phyloP scores from a whole-genome alignment of 192 early-diverging fungal genomes.

The Podila minutissima region DNA sequence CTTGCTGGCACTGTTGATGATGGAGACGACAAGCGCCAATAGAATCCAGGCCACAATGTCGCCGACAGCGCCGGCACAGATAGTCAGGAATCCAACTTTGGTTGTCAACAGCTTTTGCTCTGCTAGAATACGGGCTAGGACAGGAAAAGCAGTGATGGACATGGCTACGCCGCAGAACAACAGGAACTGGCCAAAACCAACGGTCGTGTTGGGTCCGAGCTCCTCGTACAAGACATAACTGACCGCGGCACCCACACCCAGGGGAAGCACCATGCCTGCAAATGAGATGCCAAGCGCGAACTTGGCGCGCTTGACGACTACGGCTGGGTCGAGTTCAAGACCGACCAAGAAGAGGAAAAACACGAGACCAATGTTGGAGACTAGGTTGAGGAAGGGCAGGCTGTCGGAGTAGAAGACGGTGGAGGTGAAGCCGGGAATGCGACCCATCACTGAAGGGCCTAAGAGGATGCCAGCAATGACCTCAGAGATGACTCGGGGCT shows the following conservation, averaged over 20 bases:
- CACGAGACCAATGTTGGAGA: conserved; percentile 90
- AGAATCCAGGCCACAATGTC: conserved; percentile 90
- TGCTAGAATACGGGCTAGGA: conserved; percentile 92
- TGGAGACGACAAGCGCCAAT: conserved; percentile 83
- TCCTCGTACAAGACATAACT: conserved; percentile 75
- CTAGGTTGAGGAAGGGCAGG: conserved; percentile 73
- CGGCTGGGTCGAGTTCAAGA: conserved; percentile 79
- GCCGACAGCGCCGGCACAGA: conserved; percentile 88
- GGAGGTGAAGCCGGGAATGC: conserved; percentile 70
- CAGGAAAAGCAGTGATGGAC: conserved; percentile 95
- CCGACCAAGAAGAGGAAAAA: conserved; percentile 92
- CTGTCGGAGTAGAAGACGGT: conserved; percentile 81
- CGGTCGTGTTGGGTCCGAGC: conserved; percentile 51
- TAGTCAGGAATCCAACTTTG: conserved; percentile 82
- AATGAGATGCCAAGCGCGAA: conserved; percentile 73
- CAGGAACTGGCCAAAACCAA: conserved; percentile 76
- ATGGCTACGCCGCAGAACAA: conserved; percentile 92
- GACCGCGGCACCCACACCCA: conserved; percentile 79
- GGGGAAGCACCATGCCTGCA: conserved; percentile 85
- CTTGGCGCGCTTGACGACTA: conserved; percentile 64
- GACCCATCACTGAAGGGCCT: conserved; percentile 87
- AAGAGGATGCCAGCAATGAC: conserved; percentile 90
- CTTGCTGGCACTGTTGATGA: conserved; percentile 78
- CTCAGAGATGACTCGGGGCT: conserved; percentile 93
- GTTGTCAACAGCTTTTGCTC: conserved; percentile 87